phyloP scores from a whole-genome alignment of 2,329 filamentous ascomycete genomes.

The Trichophaea hybrida region DNA sequence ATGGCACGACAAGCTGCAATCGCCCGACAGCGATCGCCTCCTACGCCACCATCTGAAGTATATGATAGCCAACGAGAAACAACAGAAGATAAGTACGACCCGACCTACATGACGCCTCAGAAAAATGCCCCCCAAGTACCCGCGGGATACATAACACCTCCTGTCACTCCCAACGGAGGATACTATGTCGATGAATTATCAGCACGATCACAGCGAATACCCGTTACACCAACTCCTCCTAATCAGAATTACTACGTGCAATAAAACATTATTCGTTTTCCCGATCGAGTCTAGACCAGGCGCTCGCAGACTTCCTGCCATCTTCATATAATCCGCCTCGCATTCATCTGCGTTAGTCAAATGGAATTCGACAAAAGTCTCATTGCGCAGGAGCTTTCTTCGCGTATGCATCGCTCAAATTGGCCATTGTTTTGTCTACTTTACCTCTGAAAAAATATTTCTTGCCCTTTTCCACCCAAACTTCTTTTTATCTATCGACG shows the following conservation, averaged over 20 bases:
- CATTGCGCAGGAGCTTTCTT: not conserved
- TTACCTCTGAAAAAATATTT: constrained; percentile 2
- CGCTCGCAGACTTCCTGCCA: not conserved
- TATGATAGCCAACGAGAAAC: constrained; percentile 35
- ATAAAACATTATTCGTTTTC: not conserved
- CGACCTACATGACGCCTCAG: constrained; percentile 63
- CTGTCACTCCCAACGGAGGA: constrained; percentile 64
- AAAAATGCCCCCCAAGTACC: constrained; percentile 53
- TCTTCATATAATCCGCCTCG: not conserved
- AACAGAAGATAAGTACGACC: constrained; percentile 33
- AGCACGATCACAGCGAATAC: constrained; percentile 21
- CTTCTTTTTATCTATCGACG: not conserved
- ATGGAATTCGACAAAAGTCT: constrained; percentile 5
- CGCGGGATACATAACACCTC: constrained; percentile 68
- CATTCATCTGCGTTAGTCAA: constrained; percentile 1
- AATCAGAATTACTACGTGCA: constrained; percentile 20
- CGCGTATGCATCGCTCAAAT: constrained; percentile 1
- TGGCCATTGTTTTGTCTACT: not conserved
- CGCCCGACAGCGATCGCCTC: constrained; percentile 32
- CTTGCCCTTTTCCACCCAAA: not conserved
- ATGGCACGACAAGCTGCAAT: constrained; percentile 48
- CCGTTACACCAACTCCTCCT: constrained; percentile 22
- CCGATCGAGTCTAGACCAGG: not conserved
- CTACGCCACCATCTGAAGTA: constrained; percentile 43
- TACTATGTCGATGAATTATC: constrained; percentile 33